A percentile compares a stretch with the other conserved stretches of the same genome.
Conservation (phyloP, 805 yeast genomes). For the Candida odintsovae region DNA sequence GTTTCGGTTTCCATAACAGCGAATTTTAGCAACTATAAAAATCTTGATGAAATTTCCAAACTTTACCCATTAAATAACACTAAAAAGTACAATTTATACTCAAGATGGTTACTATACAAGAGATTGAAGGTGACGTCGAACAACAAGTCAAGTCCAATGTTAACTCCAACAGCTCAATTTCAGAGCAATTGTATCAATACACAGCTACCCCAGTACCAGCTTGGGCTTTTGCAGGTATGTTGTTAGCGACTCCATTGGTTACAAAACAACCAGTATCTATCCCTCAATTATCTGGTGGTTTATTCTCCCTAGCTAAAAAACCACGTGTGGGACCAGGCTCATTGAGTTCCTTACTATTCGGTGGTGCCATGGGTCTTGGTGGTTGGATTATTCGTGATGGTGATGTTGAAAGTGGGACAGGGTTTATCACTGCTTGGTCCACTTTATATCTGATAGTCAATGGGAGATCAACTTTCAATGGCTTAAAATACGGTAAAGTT, state of each 20-base stretch:
- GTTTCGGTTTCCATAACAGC: neutral
- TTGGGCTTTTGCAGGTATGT: constrained; percentile 31
- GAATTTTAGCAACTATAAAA: neutral
- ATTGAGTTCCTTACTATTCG: constrained; percentile 45
- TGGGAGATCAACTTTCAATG: constrained; percentile 50
- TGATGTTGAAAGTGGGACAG: constrained; percentile 73
- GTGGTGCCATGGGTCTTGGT: constrained; percentile 58
- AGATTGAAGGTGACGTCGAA: constrained; percentile 15
- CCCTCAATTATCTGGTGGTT: constrained; percentile 4
- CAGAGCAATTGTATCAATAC: constrained; percentile 24
- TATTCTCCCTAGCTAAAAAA: neutral
- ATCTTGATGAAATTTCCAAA: neutral
- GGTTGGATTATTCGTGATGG: constrained; percentile 73
- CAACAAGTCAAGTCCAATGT: constrained; percentile 6
- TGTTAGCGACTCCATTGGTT: constrained; percentile 33
- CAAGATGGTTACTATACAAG: constrained; percentile 23
- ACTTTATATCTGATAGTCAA: constrained; percentile 66
- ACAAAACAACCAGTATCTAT: constrained; percentile 24
- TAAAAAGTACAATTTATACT: no score
- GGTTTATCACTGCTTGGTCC: constrained; percentile 79
- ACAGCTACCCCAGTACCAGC: constrained; percentile 44
- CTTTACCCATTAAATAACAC: neutral
- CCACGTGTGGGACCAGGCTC: constrained; percentile 28
- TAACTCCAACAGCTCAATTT: constrained; percentile 9
- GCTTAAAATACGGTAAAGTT: constrained; percentile 49